Conservation (phyloP, 1,284 basidiomycete genomes). For the Ceratobasidium sp. region DNA sequence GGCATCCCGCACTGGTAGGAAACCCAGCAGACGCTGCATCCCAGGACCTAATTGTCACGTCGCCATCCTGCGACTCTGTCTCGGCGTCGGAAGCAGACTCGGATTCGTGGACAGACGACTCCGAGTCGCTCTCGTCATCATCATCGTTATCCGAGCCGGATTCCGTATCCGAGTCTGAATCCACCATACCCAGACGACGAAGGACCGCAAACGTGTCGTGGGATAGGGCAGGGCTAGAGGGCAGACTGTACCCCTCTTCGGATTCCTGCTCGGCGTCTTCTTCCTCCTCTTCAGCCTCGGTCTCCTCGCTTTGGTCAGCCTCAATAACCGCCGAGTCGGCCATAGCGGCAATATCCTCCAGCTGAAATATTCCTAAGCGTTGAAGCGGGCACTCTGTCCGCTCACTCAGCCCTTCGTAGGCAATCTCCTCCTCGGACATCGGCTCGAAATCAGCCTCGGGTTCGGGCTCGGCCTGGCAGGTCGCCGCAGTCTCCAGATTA, state of each 20-base stretch:
- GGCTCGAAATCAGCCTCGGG: slow-evolving; percentile 26
- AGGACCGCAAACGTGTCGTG: slow-evolving; percentile 18
- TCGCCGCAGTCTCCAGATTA: no score
- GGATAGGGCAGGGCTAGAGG: slow-evolving; percentile 4
- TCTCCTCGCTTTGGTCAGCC: slow-evolving; percentile 53
- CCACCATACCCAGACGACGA: slow-evolving; percentile 20
- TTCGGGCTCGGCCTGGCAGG: not conserved
- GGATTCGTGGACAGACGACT: not conserved
- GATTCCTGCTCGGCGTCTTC: slow-evolving; percentile 59
- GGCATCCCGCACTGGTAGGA: not conserved
- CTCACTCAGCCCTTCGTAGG: slow-evolving; percentile 21
- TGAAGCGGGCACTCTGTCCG: slow-evolving; percentile 25
- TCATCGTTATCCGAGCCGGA: not conserved
- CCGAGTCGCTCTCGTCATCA: slow-evolving; percentile 11
- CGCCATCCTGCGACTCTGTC: not conserved
- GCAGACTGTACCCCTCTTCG: slow-evolving; percentile 51
- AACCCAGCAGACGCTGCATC: not conserved
- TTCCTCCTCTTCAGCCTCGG: slow-evolving; percentile 61
- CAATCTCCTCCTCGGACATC: slow-evolving; percentile 1
- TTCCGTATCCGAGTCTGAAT: slow-evolving; percentile 13
- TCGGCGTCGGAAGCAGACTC: slow-evolving; percentile 12
- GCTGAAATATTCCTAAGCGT: slow-evolving; percentile 30
- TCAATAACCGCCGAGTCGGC: slow-evolving; percentile 50
- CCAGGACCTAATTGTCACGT: not conserved
- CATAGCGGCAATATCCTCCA: slow-evolving; percentile 42